Base-by-base conservation (phyloP, 352 stramenopile species). In the Proteromonas lacertae region DNA sequence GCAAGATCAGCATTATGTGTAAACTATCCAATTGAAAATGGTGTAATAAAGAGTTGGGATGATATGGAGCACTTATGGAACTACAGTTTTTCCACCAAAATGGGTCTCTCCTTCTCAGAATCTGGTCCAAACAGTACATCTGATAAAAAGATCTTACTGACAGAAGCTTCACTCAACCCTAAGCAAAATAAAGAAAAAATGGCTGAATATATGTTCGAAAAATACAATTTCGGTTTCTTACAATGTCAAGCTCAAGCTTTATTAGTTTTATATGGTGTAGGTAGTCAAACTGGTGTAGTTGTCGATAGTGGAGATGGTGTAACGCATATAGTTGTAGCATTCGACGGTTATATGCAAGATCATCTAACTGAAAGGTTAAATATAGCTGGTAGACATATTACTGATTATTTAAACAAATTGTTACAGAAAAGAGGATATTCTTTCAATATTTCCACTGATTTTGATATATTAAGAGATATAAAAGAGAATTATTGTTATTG, bases 11-110 rank as follows among this genome's bases (percentile, higher is more conserved):
- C 53, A 12, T 32, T 65, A 4, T 45, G 61, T 16, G 59, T 61
- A 38, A 57, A 38, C 24, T 68, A 68, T 44, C 58, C 58, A 4
- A 22, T 92, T 18, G 72, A 90, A 50, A 87, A 92, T 48, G 78
- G 77, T 25, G 89, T 92, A 37, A 73, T 92, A 8, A 78, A 78
- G 51, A 86, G 87, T 58, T 92, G 77, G 77, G 69, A 88, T 36
- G 76, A 91, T 46, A 91, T 92, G 76, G 67, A 90, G 51, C 71
- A 86, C 43, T 55, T 92, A 21, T 92, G 77, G 77, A 76, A 90
- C 52, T 89, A 92, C 55, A 88, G 71, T 33, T 90, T 90, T 53
- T 56, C 76, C 36, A 69, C 88, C 40, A 73, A 72, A 1, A 47
- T 88, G 39, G 68, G 69, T 34, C 55, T 10, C 24, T 28, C 65